These are phyloP conservation scores for Delphinella strobiligena DNA, from an alignment of 2,329 filamentous ascomycete species.

Conservation along the genomic window DNA sequence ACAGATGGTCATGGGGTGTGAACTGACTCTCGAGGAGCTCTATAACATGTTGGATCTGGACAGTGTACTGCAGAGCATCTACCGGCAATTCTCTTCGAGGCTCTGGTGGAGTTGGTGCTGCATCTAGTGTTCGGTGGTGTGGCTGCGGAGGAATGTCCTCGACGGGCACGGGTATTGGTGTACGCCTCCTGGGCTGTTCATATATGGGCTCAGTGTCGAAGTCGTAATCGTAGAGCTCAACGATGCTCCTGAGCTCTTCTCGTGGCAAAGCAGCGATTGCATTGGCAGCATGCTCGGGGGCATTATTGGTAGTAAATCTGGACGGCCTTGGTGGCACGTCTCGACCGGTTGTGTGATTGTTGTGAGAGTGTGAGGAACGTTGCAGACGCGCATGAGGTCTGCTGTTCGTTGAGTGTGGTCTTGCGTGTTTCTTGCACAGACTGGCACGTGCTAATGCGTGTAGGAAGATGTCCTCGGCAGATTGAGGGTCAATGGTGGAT, in stretches of 20 bases:
- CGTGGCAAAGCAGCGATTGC: slow-evolving; percentile 21
- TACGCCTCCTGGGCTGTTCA: not conserved
- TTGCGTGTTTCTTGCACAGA: slow-evolving; percentile 7
- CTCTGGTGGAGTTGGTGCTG: not conserved
- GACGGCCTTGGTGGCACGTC: not conserved
- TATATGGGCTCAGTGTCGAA: not conserved
- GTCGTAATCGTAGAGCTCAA: slow-evolving; percentile 24
- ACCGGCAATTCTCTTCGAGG: not conserved
- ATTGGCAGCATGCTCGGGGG: not conserved
- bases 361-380: too few species aligned
- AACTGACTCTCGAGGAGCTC: not conserved
- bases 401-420: not conserved
- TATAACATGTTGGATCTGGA: slow-evolving; percentile 2
- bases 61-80: not conserved
- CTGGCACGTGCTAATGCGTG: slow-evolving; percentile 7
- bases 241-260: slow-evolving; percentile 34
- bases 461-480: slow-evolving; percentile 8
- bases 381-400: not conserved
- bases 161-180: not conserved
- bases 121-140: not conserved
- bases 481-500: slow-evolving; percentile 2
- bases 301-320: not conserved
- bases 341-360: not conserved
- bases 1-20: slow-evolving; percentile 27
- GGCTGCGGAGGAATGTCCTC: not conserved